Percentiles rank a stretch among this genome's conserved stretches.
Conservation (phyloP, 179 eudicot species). For the Beta lomatogona region DNA sequence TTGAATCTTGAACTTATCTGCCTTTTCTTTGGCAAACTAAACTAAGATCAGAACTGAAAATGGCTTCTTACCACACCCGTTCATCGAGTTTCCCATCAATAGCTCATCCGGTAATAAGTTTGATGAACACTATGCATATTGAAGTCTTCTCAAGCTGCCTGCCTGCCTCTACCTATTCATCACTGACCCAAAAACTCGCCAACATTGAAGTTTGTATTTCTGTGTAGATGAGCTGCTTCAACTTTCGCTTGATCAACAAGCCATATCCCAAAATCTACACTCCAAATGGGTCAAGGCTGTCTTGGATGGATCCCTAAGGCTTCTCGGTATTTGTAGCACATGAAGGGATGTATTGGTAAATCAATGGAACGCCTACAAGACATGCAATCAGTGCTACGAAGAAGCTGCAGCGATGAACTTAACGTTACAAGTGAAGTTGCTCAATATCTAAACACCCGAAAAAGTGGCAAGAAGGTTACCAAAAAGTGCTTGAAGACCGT, state of each 20-base stretch:
- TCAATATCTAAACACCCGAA: constrained; percentile 20
- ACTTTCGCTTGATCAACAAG: neutral
- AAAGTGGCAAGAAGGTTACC: constrained; percentile 27
- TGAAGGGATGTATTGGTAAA: constrained; percentile 25
- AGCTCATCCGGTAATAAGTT: constrained; percentile 34
- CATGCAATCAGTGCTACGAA: constrained; percentile 27
- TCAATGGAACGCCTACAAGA: constrained; percentile 24
- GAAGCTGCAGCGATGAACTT: constrained; percentile 20
- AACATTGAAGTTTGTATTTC: neutral
- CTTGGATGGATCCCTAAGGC: constrained; percentile 32
- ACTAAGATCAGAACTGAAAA: neutral
- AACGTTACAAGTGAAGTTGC: constrained; percentile 15
- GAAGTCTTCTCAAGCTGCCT: constrained; percentile 33
- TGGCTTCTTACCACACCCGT: constrained; percentile 38
- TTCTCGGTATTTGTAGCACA: constrained; percentile 32
- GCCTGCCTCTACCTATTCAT: constrained; percentile 27
- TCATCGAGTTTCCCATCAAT: constrained; percentile 42
- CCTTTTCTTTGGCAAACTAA: neutral
- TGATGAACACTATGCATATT: constrained; percentile 34
- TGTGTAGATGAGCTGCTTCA: neutral
- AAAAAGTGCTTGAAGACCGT: constrained; percentile 29
- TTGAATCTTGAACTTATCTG: neutral
- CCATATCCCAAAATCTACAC: neutral
- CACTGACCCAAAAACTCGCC: constrained; percentile 6
- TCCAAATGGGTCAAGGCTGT: neutral